Conservation (phyloP, 768 basidiomycete genomes). For the Tephrocybe rancida region DNA sequence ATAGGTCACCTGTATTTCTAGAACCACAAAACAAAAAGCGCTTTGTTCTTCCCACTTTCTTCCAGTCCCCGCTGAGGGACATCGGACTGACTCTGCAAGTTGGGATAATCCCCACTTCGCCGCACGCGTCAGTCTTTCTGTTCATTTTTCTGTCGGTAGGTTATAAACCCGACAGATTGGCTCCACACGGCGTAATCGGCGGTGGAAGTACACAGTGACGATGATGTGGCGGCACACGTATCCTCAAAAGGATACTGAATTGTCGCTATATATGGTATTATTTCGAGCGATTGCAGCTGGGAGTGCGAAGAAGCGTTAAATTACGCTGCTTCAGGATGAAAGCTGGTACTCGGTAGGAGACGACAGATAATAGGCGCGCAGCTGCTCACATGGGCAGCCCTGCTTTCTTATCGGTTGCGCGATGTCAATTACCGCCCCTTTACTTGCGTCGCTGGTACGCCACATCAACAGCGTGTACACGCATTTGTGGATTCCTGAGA, state of each 20-base stretch:
- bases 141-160: not conserved
- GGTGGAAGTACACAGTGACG: too few species aligned
- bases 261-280: not conserved
- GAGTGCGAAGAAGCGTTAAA: not conserved
- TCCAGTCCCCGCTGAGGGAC: too few species aligned
- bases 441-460: conserved; percentile 7
- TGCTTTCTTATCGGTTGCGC: not conserved
- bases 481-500: not conserved
- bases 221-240: not conserved
- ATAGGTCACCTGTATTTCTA: conserved; percentile 14
- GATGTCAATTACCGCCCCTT: not conserved
- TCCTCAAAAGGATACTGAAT: not conserved
- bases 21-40: not conserved
- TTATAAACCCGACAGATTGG: conserved; percentile 1
- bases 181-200: not conserved
- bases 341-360: not conserved
- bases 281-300: not conserved
- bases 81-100: too few species aligned
- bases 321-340: not conserved
- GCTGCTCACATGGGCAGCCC: not conserved
- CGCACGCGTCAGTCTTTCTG: too few species aligned
- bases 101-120: too few species aligned
- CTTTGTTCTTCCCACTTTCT: not conserved
- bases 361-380: not conserved
- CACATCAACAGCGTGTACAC: conserved; percentile 1